Percentiles rank a stretch among this genome's conserved stretches.
Conservation (phyloP, 768 basidiomycete genomes). For the Porpolomopsis calyptriformis region DNA sequence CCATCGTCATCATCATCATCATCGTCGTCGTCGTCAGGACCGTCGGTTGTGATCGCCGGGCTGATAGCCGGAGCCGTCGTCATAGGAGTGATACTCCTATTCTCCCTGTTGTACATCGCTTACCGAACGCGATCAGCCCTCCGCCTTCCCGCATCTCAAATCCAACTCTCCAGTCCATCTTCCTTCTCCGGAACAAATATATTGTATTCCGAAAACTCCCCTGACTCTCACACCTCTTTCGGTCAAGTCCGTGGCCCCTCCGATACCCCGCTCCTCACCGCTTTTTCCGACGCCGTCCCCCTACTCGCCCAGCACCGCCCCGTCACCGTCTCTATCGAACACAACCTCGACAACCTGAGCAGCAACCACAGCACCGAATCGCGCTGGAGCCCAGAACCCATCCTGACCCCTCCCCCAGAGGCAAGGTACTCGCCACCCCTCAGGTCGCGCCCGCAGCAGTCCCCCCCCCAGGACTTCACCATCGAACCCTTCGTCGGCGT, state of each 20-base stretch:
- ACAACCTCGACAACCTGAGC: neutral
- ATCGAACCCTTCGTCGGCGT: conserved; percentile 3
- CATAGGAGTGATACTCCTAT: no score
- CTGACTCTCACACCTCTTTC: no score
- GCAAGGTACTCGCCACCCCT: neutral
- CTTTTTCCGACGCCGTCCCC: neutral
- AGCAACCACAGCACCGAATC: neutral
- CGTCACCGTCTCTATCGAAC: conserved; percentile 1
- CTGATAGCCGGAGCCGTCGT: neutral
- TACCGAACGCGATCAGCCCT: no score
- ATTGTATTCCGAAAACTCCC: no score
- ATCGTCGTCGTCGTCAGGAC: conserved; percentile 10
- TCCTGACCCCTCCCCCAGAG: neutral
- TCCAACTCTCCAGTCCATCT: no score
- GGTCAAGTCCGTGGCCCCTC: no score
- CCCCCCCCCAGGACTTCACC: neutral
- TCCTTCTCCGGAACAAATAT: no score
- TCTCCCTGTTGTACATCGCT: no score
- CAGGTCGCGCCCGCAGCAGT: neutral
- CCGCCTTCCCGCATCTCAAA: no score
- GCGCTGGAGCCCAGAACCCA: no score
- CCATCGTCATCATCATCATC: conserved; percentile 4
- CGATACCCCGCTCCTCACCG: no score
- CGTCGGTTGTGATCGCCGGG: conserved; percentile 14
- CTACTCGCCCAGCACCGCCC: neutral